Percentiles rank a stretch among this genome's conserved stretches.
Conservation (phyloP, 176 grass and related monocot species). For the Ensete ventricosum region DNA sequence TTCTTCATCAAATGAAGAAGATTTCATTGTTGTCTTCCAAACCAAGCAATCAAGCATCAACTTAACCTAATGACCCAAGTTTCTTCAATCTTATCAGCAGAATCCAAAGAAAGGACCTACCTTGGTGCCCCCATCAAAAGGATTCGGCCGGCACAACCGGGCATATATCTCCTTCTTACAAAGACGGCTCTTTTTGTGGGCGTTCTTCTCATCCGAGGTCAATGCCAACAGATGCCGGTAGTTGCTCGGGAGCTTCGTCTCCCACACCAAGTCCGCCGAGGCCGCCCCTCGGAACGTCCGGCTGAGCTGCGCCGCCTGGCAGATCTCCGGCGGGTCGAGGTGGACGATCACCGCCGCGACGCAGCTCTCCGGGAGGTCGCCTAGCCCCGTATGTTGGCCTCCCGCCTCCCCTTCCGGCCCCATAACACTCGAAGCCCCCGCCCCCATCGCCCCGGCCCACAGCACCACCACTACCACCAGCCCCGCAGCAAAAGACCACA, state of each 20-base stretch:
- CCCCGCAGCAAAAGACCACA: neutral
- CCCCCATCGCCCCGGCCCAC: neutral
- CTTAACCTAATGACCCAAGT: neutral
- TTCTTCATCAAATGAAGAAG: no score
- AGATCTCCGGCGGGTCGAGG: constrained; percentile 64
- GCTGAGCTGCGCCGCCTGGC: constrained; percentile 47
- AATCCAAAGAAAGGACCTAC: constrained; percentile 10
- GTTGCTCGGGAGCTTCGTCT: constrained; percentile 66
- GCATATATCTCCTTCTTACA: constrained; percentile 72
- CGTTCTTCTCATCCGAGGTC: neutral
- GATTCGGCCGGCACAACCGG: constrained; percentile 36
- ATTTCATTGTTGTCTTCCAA: no score
- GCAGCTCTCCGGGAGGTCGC: constrained; percentile 73
- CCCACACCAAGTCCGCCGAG: constrained; percentile 59
- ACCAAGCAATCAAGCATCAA: no score
- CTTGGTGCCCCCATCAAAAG: constrained; percentile 59
- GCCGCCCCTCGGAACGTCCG: constrained; percentile 46
- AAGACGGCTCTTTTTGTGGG: constrained; percentile 7
- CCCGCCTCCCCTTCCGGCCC: constrained; percentile 17
- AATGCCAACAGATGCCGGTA: constrained; percentile 39
- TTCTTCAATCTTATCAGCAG: neutral
- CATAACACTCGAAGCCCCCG: neutral
- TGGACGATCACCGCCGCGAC: constrained; percentile 48
- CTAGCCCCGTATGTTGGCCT: constrained; percentile 30
- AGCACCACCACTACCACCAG: neutral